Evolutionary conservation across 2,329 filamentous ascomycete genomes (phyloP).

Genomic region (Aphanoascus verrucosus): DNA sequence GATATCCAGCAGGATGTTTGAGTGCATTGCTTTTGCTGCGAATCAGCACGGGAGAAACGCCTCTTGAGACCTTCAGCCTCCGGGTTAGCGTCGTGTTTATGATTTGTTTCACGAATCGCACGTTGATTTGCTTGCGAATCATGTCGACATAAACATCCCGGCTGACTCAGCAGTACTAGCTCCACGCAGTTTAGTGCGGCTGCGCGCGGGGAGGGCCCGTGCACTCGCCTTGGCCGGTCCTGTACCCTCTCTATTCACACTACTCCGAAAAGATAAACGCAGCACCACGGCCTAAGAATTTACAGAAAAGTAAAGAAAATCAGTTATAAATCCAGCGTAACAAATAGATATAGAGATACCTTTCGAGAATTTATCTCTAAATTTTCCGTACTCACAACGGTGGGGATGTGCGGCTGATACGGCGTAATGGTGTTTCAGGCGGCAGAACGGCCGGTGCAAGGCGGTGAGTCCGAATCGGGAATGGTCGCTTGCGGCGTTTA

Average conservation of each 20-base stretch:
- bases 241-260: not conserved
- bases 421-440: not conserved
- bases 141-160: not conserved
- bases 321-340: too few relatives aligned
- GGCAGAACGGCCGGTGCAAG: not conserved
- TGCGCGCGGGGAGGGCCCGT: not conserved
- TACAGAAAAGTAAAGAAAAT: too few relatives aligned
- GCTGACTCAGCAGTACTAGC: not conserved
- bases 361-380: not conserved
- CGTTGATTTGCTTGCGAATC: not conserved
- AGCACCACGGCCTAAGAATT: too few relatives aligned
- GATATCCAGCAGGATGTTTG: not conserved
- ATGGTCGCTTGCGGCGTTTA: constrained; percentile 17
- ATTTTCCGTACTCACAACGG: too few relatives aligned
- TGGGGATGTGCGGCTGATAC: not conserved
- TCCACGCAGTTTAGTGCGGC: not conserved
- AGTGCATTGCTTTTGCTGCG: not conserved
- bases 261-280: not conserved
- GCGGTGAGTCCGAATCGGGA: constrained; percentile 14
- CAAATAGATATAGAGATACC: too few relatives aligned
- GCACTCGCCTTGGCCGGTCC: not conserved
- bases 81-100: constrained; percentile 3
- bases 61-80: constrained; percentile 6
- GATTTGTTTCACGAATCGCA: not conserved
- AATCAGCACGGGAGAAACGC: not conserved